phyloP scores from a whole-genome alignment of 2,329 filamentous ascomycete genomes.

The Microcera coccophila region DNA sequence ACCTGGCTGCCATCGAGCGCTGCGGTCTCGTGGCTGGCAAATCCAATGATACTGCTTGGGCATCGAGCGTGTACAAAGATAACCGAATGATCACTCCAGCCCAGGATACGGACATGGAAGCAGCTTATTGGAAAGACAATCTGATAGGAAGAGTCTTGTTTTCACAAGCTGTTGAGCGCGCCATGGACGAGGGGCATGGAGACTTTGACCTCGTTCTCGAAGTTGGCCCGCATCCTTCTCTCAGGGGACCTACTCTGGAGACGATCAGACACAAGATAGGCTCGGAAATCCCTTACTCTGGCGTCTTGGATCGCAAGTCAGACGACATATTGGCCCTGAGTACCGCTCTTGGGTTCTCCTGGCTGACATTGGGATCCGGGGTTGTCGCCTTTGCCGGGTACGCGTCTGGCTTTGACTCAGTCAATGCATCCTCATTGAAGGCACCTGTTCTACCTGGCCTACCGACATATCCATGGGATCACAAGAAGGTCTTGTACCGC shows the following conservation, averaged over 20 bases:
- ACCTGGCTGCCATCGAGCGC: slow-evolving; percentile 29
- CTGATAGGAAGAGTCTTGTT: slow-evolving; percentile 36
- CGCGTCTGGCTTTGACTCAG: background rate
- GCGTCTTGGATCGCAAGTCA: too few species aligned
- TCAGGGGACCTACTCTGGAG: slow-evolving; percentile 18
- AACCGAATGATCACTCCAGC: too few species aligned
- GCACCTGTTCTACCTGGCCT: slow-evolving; percentile 20
- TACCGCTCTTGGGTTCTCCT: slow-evolving; percentile 2
- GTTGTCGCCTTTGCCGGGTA: background rate
- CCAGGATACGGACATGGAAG: slow-evolving; percentile 26
- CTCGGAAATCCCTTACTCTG: too few species aligned
- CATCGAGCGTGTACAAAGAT: background rate
- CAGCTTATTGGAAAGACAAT: slow-evolving; percentile 40
- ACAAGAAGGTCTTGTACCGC: slow-evolving; percentile 32
- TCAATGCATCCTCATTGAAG: background rate
- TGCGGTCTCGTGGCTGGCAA: slow-evolving; percentile 11
- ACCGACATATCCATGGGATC: slow-evolving; percentile 38
- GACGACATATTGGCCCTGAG: slow-evolving; percentile 29
- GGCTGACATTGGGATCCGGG: slow-evolving; percentile 3
- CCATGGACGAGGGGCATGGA: too few species aligned
- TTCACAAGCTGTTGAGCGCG: too few species aligned
- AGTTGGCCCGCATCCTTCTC: slow-evolving; percentile 24
- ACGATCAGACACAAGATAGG: too few species aligned
- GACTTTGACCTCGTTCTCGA: slow-evolving; percentile 16
- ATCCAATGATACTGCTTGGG: background rate